Percentiles rank a stretch among this genome's conserved stretches.
Conservation (phyloP, 2,329 filamentous ascomycete species). For the Beauveria sp. region DNA sequence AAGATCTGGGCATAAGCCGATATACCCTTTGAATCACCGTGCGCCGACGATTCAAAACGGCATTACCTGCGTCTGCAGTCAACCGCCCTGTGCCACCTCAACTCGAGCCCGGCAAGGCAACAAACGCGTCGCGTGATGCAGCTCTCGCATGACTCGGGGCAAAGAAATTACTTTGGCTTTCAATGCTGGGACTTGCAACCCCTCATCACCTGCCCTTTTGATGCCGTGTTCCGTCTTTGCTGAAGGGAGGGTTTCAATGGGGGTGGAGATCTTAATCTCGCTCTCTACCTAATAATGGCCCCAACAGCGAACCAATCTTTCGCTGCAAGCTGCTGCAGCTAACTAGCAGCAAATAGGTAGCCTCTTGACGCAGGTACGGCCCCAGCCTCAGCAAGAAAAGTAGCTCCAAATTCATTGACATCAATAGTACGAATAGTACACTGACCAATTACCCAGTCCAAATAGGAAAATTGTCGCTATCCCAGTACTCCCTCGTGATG, state of each 20-base stretch:
- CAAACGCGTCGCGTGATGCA: slow-evolving; percentile 9
- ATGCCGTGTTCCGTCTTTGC: background rate
- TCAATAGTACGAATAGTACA: too few relatives aligned
- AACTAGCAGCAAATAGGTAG: background rate
- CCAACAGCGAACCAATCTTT: background rate
- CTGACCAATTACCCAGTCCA: background rate
- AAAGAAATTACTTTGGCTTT: background rate
- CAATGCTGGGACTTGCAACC: background rate
- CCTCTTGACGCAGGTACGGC: slow-evolving; percentile 6
- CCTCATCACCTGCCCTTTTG: background rate
- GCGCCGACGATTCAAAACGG: background rate
- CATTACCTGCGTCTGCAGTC: background rate
- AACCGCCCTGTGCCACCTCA: background rate
- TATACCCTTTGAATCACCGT: background rate
- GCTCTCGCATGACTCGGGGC: background rate
- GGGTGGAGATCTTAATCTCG: slow-evolving; percentile 3
- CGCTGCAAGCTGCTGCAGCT: background rate
- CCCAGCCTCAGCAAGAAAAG: background rate
- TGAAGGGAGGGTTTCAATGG: background rate
- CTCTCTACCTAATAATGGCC: background rate
- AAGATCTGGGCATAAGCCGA: background rate
- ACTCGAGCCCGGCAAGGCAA: background rate
- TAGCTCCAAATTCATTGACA: background rate
- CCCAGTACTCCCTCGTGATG: background rate
- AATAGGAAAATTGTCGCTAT: background rate